Percentiles rank a stretch among this genome's conserved stretches.
These are phyloP conservation scores for Phytopythium helicoides DNA, from an alignment of 352 stramenopile genomes.

Conservation along the genomic window DNA sequence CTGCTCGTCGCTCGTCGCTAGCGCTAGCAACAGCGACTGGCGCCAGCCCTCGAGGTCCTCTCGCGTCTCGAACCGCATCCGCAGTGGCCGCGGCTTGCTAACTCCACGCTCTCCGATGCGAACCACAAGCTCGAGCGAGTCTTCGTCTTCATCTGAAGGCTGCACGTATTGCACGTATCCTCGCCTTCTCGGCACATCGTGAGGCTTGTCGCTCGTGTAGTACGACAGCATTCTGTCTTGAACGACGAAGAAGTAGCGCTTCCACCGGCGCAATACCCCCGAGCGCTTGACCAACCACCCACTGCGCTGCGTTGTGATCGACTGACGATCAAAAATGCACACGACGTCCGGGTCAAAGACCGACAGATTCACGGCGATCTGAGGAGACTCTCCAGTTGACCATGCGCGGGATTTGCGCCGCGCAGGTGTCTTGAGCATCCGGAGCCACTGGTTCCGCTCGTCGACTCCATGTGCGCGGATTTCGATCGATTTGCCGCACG, in stretches of 20 bases:
- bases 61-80: neutral
- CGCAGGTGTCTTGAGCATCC: conserved; percentile 56
- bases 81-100: neutral
- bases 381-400: conserved; percentile 45
- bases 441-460: conserved; percentile 67
- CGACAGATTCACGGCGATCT: conserved; percentile 51
- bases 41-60: conserved; percentile 4
- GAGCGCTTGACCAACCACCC: conserved; percentile 69
- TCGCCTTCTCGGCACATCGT: conserved; percentile 58
- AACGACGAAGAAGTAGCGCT: conserved; percentile 73
- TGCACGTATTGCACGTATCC: conserved; percentile 59
- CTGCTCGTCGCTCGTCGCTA: neutral
- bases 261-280: conserved; percentile 58
- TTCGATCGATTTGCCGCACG: conserved; percentile 63
- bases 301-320: conserved; percentile 53
- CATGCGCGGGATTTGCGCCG: conserved; percentile 61
- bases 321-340: conserved; percentile 57
- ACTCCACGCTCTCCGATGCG: neutral
- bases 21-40: neutral
- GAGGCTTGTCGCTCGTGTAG: conserved; percentile 72
- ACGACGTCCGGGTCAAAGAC: conserved; percentile 54
- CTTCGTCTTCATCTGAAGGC: neutral
- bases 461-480: conserved; percentile 62
- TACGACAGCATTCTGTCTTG: conserved; percentile 73
- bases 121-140: neutral